Conservation (phyloP, 2,329 filamentous ascomycete species). For the Exophiala oligosperma region DNA sequence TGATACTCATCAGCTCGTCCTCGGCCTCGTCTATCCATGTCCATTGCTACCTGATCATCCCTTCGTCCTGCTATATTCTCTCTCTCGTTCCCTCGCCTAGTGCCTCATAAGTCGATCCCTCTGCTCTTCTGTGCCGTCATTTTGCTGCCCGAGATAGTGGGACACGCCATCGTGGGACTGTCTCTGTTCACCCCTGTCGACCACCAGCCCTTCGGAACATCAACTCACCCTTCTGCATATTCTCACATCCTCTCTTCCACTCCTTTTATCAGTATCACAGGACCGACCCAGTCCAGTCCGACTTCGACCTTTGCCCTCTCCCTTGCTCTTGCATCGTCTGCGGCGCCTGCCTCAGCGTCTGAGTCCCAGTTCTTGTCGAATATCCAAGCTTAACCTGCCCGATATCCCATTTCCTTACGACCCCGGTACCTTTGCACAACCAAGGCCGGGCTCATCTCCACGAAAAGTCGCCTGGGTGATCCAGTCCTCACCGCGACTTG, state of each 20-base stretch:
- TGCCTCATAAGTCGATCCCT: neutral
- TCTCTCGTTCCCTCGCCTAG: no score
- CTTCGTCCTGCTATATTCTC: no score
- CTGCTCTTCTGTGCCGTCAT: no score
- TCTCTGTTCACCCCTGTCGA: slow-evolving; percentile 1
- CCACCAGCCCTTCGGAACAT: neutral
- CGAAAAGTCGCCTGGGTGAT: neutral
- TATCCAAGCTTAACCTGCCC: neutral
- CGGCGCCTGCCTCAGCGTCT: neutral
- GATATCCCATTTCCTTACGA: neutral
- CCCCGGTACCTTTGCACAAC: neutral
- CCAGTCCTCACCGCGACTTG: neutral
- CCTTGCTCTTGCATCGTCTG: neutral
- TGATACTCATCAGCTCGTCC: no score
- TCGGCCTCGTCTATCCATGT: no score
- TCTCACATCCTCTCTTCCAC: neutral
- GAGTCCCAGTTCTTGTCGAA: neutral
- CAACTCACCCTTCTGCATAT: neutral
- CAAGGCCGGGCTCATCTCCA: neutral
- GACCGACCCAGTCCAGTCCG: neutral
- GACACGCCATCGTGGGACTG: neutral
- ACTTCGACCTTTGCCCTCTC: neutral
- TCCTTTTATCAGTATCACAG: slow-evolving; percentile 2
- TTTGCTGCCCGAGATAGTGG: neutral
- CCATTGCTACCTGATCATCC: no score